phyloP scores from a whole-genome alignment of 129 eudicot species.

The Ambrosia artemisiifolia region DNA sequence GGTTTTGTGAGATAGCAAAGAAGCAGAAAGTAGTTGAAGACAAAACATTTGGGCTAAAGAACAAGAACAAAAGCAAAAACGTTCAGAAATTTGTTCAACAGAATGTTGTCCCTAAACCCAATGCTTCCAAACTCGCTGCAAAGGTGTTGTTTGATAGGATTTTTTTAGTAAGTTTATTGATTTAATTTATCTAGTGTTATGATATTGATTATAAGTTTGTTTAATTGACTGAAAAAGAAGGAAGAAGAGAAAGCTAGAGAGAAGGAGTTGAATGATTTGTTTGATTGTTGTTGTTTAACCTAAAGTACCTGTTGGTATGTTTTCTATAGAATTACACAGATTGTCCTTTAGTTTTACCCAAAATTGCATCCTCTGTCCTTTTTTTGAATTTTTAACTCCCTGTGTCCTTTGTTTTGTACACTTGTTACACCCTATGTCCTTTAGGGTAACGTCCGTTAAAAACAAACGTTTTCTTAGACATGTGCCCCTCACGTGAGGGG shows the following conservation, averaged over 20 bases:
- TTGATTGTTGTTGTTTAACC: conserved; percentile 87
- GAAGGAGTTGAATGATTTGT: conserved; percentile 75
- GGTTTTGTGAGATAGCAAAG: not conserved
- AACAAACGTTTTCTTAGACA: too few species aligned
- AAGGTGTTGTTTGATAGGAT: conserved; percentile 36
- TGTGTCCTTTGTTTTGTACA: too few species aligned
- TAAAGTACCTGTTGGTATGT: conserved; percentile 78
- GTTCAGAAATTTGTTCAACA: conserved; percentile 86
- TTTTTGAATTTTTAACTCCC: too few species aligned
- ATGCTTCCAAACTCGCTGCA: conserved; percentile 58
- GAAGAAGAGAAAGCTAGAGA: conserved; percentile 87
- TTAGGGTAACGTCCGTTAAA: too few species aligned
- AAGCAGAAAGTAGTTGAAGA: conserved; percentile 72
- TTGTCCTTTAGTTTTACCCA: too few species aligned
- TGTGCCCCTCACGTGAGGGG: too few species aligned
- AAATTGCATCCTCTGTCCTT: too few species aligned
- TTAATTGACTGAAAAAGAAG: conserved; percentile 64
- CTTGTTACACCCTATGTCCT: too few species aligned
- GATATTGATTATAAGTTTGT: not conserved
- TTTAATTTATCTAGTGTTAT: too few species aligned
- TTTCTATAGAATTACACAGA: too few species aligned
- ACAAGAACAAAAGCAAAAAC: conserved; percentile 81
- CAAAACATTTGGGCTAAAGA: conserved; percentile 88
- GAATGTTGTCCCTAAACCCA: conserved; percentile 63
- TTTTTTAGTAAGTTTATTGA: too few species aligned